Evolutionary conservation across 2,329 filamentous ascomycete species (phyloP).

Genomic region (Stagonosporopsis chrysanthemi): DNA sequence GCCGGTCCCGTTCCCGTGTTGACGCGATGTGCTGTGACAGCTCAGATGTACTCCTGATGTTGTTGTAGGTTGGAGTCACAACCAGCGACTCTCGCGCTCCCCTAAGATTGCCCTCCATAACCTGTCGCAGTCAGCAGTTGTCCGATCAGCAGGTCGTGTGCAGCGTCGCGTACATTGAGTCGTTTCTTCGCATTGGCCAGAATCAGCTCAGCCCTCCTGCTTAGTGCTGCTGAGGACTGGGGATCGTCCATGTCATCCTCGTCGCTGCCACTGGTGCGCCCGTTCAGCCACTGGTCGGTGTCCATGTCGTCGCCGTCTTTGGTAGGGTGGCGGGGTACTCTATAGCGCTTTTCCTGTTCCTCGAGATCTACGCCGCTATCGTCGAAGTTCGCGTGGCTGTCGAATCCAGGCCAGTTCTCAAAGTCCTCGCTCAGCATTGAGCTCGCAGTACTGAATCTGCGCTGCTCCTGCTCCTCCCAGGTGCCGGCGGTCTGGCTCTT

Average conservation of each 20-base stretch:
- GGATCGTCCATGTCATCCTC: slow-evolving; percentile 61
- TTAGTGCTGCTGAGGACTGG: slow-evolving; percentile 67
- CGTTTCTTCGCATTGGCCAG: slow-evolving; percentile 90
- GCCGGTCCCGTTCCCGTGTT: slow-evolving; percentile 46
- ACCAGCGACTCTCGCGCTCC: slow-evolving; percentile 76
- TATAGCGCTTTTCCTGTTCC: slow-evolving; percentile 41
- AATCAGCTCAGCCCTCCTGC: slow-evolving; percentile 83
- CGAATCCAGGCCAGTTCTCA: slow-evolving; percentile 51
- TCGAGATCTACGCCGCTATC: slow-evolving; percentile 47
- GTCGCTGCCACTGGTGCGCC: slow-evolving; percentile 51
- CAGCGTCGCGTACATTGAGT: slow-evolving; percentile 71
- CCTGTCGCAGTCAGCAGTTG: slow-evolving; percentile 60
- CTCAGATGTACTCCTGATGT: slow-evolving; percentile 43
- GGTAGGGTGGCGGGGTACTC: slow-evolving; percentile 41
- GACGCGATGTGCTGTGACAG: slow-evolving; percentile 45
- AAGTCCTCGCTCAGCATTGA: slow-evolving; percentile 56
- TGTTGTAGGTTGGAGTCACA: slow-evolving; percentile 59
- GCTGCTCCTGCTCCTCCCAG: slow-evolving; percentile 33
- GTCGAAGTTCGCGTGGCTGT: slow-evolving; percentile 39
- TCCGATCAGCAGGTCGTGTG: slow-evolving; percentile 5
- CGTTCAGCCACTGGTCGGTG: slow-evolving; percentile 46
- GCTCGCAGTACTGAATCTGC: slow-evolving; percentile 45
- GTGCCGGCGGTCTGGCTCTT: slow-evolving; percentile 22
- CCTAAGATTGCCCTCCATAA: slow-evolving; percentile 90
- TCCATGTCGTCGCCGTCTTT: slow-evolving; percentile 49